Evolutionary conservation across 345 rosid species (phyloP).

Genomic region (Citrus hindsii): DNA sequence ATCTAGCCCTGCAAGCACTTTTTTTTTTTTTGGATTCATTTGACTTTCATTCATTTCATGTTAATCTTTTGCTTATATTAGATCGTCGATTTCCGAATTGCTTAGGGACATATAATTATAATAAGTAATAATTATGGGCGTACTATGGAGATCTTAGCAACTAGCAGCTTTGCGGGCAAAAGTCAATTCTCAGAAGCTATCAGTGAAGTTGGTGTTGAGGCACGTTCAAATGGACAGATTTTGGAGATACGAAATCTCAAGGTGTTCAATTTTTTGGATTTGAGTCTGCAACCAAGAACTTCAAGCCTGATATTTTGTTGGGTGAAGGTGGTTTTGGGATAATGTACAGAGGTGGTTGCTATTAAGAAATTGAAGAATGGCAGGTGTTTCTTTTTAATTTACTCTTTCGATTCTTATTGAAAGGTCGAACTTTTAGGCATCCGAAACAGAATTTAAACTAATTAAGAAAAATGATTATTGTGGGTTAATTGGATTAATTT

Average conservation of each 20-base stretch:
- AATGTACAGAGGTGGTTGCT: constrained; percentile 66
- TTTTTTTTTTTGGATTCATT: no score
- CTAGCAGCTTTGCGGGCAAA: constrained; percentile 30
- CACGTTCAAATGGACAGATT: constrained; percentile 22
- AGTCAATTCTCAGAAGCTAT: constrained; percentile 43
- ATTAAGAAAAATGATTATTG: no score
- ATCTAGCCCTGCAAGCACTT: no score
- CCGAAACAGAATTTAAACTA: background rate
- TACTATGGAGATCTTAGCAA: constrained; percentile 29
- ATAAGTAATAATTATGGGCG: constrained; percentile 16
- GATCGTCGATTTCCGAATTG: no score
- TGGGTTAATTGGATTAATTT: no score
- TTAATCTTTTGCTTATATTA: no score
- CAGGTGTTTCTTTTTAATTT: constrained; percentile 33
- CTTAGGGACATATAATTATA: no score
- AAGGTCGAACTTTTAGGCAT: background rate
- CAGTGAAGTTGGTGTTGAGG: constrained; percentile 16
- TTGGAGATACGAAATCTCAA: constrained; percentile 41
- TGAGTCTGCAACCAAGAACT: constrained; percentile 60
- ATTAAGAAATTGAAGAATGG: constrained; percentile 83
- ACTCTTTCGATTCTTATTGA: background rate
- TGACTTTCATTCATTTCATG: no score
- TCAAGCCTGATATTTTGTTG: constrained; percentile 54
- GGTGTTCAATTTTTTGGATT: constrained; percentile 48
- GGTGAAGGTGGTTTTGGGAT: constrained; percentile 85